phyloP scores from a whole-genome alignment of 805 yeast species.

The Candida vaughaniae region DNA sequence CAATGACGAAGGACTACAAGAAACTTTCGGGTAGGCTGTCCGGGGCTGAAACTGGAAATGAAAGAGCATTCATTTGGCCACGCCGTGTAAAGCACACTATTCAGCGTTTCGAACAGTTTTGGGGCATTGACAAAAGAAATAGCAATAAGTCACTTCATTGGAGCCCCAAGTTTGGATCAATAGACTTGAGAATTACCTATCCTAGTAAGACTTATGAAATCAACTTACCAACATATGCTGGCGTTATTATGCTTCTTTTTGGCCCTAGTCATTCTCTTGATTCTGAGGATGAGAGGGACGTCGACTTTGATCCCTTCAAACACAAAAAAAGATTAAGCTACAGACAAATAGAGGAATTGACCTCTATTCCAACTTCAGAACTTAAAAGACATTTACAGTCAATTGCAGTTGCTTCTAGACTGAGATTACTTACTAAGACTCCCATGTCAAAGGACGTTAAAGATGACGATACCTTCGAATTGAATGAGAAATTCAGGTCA shows the following conservation, averaged over 20 bases:
- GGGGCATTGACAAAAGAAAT: conserved; percentile 39
- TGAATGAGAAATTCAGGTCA: conserved; percentile 69
- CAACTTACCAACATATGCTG: conserved; percentile 77
- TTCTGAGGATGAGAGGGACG: conserved; percentile 12
- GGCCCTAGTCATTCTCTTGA: conserved; percentile 32
- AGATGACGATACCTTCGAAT: conserved; percentile 58
- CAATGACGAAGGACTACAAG: conserved; percentile 45
- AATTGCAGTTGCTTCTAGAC: conserved; percentile 77
- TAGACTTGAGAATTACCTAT: conserved; percentile 72
- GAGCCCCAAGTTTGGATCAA: conserved; percentile 82
- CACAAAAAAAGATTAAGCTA: conserved; percentile 56
- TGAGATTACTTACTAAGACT: conserved; percentile 67
- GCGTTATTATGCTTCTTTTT: conserved; percentile 74
- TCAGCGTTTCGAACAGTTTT: conserved; percentile 38
- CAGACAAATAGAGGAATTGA: conserved; percentile 59
- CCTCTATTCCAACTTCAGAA: conserved; percentile 73
- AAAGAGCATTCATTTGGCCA: conserved; percentile 34
- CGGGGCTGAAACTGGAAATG: background rate
- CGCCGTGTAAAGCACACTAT: conserved; percentile 35
- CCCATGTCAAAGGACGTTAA: conserved; percentile 76
- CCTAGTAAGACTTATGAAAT: conserved; percentile 72
- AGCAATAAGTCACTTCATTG: conserved; percentile 52
- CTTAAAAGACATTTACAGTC: conserved; percentile 77
- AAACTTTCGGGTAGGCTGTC: conserved; percentile 21
- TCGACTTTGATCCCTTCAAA: conserved; percentile 34